Percentiles rank a stretch among this genome's conserved stretches.
Conservation (phyloP, 2,329 filamentous ascomycete species). For the Fusarium cicatricum region DNA sequence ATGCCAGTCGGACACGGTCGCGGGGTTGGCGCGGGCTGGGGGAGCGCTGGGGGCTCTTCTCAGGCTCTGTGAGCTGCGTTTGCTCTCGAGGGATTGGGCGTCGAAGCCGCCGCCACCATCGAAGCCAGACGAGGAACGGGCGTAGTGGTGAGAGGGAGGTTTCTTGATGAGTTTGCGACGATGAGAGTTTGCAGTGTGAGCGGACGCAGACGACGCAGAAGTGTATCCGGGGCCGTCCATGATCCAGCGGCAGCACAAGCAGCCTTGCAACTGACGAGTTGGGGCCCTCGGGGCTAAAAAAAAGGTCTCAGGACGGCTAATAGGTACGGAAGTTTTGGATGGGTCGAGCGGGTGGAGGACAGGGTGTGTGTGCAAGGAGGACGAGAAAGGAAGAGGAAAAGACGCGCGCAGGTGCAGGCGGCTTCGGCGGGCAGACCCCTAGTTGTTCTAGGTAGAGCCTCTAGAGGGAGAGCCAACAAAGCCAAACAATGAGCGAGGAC, state of each 20-base stretch:
- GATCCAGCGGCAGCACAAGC: conserved; percentile 46
- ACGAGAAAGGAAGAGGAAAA: conserved; percentile 12
- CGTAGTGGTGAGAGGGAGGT: conserved; percentile 61
- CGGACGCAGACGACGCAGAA: conserved; percentile 40
- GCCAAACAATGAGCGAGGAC: conserved; percentile 35
- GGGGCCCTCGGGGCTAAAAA: conserved; percentile 38
- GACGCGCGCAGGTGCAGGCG: conserved; percentile 19
- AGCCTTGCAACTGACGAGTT: conserved; percentile 34
- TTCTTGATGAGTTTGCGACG: conserved; percentile 72
- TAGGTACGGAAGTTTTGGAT: conserved; percentile 37
- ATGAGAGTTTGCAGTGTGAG: conserved; percentile 57
- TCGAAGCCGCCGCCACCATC: conserved; percentile 58
- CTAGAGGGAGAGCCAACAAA: conserved; percentile 34
- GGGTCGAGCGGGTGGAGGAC: conserved; percentile 40
- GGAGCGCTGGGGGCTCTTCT: conserved; percentile 68
- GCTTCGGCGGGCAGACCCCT: conserved; percentile 26
- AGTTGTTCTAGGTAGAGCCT: not conserved
- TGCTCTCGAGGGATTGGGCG: conserved; percentile 65
- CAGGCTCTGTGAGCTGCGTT: conserved; percentile 70
- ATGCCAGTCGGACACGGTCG: conserved; percentile 60
- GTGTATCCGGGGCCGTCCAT: conserved; percentile 57
- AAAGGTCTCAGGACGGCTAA: conserved; percentile 41
- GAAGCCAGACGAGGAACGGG: conserved; percentile 57
- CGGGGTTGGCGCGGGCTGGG: conserved; percentile 55
- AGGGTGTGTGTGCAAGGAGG: conserved; percentile 40